These are phyloP conservation scores for Myxozyma neotropica DNA, from an alignment of 805 yeast species.

Conservation along the genomic window DNA sequence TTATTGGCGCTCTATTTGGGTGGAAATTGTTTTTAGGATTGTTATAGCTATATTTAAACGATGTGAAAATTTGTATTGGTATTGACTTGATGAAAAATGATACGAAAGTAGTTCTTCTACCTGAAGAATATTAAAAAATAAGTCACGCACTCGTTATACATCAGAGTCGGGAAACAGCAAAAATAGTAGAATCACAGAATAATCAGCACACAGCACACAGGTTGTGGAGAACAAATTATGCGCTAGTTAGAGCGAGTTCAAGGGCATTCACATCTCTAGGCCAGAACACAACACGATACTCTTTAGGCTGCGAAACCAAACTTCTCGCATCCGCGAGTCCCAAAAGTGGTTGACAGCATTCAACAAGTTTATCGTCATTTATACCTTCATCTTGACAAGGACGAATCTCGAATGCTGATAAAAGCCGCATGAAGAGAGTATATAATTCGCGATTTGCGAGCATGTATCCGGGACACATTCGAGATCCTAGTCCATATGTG, in stretches of 20 bases:
- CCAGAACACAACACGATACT: constrained; percentile 30
- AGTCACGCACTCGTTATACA: background rate
- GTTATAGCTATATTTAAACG: no score
- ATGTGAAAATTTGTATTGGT: no score
- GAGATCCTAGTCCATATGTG: constrained; percentile 62
- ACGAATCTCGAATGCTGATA: constrained; percentile 55
- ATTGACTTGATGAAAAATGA: no score
- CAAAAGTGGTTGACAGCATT: constrained; percentile 23
- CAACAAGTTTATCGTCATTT: constrained; percentile 24
- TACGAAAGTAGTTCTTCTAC: background rate
- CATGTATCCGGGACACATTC: constrained; percentile 72
- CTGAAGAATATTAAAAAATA: background rate
- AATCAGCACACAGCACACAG: no score
- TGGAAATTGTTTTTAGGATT: no score
- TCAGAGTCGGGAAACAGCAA: background rate
- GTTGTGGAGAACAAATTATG: no score
- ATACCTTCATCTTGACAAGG: constrained; percentile 22
- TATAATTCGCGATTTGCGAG: constrained; percentile 70
- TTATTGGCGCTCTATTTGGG: background rate
- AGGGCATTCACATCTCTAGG: constrained; percentile 34
- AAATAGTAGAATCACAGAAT: background rate
- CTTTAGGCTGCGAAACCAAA: constrained; percentile 36
- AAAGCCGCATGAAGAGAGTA: constrained; percentile 54
- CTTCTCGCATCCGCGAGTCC: constrained; percentile 36
- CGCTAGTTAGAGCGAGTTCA: constrained; percentile 11